phyloP scores from a whole-genome alignment of 331 rosid species.

The Pyrus hybrid region DNA sequence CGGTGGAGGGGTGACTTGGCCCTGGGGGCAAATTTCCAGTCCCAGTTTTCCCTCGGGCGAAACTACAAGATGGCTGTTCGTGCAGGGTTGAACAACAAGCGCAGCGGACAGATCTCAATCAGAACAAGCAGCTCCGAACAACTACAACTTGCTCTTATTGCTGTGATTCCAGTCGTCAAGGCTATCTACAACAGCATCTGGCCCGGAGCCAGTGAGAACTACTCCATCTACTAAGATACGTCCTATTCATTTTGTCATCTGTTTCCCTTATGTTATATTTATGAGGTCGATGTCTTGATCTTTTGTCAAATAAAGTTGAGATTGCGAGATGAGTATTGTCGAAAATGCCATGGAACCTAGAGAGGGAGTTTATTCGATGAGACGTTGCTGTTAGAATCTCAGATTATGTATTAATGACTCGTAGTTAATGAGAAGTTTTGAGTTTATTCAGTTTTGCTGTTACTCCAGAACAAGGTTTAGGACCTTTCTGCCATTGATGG shows the following conservation, averaged over 20 bases:
- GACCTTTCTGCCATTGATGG: not conserved
- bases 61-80: slow-evolving; percentile 78
- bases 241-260: not conserved
- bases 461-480: not conserved
- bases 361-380: slow-evolving; percentile 6
- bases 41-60: slow-evolving; percentile 78
- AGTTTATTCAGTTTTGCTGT: not conserved
- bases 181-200: slow-evolving; percentile 53
- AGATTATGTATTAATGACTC: not conserved
- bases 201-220: slow-evolving; percentile 65
- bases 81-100: slow-evolving; percentile 86
- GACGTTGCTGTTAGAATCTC: not conserved
- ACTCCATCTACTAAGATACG: slow-evolving; percentile 53
- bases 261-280: slow-evolving; percentile 8
- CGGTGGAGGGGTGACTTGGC: slow-evolving; percentile 87
- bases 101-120: slow-evolving; percentile 71
- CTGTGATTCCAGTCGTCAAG: slow-evolving; percentile 60
- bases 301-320: slow-evolving; percentile 7
- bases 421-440: not conserved
- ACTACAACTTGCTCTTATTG: slow-evolving; percentile 78
- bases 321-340: slow-evolving; percentile 4
- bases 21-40: slow-evolving; percentile 67
- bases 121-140: slow-evolving; percentile 88
- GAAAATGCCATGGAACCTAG: slow-evolving; percentile 22
- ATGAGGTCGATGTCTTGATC: not conserved